phyloP scores from a whole-genome alignment of 2,329 filamentous ascomycete genomes.

The Alternaria sp. region DNA sequence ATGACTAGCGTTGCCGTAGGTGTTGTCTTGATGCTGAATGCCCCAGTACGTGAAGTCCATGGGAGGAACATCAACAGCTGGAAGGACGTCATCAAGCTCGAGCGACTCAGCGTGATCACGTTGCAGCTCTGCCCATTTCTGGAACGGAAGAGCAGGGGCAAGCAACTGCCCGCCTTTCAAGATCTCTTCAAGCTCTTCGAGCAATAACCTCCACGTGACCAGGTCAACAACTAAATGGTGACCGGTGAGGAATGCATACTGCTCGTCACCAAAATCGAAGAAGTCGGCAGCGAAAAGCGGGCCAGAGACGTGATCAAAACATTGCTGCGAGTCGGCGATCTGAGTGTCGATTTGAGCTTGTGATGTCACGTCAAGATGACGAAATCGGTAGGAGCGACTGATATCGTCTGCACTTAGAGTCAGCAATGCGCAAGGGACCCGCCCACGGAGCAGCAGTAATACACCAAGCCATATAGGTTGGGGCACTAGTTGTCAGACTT shows the following conservation, averaged over 20 bases:
- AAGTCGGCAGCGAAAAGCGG: conserved; percentile 45
- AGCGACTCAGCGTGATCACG: conserved; percentile 39
- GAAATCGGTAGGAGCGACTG: conserved; percentile 36
- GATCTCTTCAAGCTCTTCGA: conserved; percentile 53
- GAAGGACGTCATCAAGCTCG: conserved; percentile 30
- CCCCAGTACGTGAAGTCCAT: conserved; percentile 50
- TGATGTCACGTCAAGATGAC: conserved; percentile 24
- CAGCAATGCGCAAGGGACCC: not conserved
- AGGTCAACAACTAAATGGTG: conserved; percentile 53
- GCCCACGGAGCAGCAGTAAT: not conserved
- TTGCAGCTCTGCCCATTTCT: conserved; percentile 49
- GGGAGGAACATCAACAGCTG: conserved; percentile 37
- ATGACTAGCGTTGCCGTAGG: conserved; percentile 45
- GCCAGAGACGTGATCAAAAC: conserved; percentile 32
- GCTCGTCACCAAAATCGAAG: conserved; percentile 39
- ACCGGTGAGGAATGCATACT: conserved; percentile 43
- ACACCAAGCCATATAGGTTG: not conserved
- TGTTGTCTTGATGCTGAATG: conserved; percentile 45
- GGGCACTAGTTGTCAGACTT: not conserved
- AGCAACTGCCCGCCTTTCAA: conserved; percentile 41
- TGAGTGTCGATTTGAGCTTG: conserved; percentile 36
- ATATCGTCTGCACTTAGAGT: conserved; percentile 24
- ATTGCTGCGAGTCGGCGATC: conserved; percentile 40
- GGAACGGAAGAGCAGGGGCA: conserved; percentile 43
- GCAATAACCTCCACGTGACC: conserved; percentile 55